Base-by-base conservation (phyloP, 345 rosid species). In the Linum lewisii region DNA sequence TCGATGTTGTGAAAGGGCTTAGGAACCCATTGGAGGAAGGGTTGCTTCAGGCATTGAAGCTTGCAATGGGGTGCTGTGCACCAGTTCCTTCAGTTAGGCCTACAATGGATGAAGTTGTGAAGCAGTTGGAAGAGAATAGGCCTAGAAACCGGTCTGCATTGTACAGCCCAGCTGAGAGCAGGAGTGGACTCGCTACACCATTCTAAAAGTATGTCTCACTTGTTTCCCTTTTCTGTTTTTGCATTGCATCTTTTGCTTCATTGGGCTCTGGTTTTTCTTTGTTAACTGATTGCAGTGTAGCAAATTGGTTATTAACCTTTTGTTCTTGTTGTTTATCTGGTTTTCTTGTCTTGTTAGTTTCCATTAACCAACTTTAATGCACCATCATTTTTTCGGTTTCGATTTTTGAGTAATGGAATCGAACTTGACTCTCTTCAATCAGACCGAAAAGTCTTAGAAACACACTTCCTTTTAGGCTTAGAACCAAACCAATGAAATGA, bases 21-120 rank as follows among this genome's bases (percentile, higher is more conserved):
- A 85, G 88, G 73, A 93, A 83, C 52, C 95, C 97, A 7, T 89
- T 89, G 97, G 99, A 93, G 73, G 99, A 89, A 59, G 99, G 99
- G 21, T 66, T 93, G 54, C 88, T 87, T 68, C 99, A 88, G 75
- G 95, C 95, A 24, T 67, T 93, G 87, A 93, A 93, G 75, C 85
- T 93, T 8, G 97, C 97, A 1, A 93, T 93, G 99, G 99, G 99
- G 32, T 93, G 99, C 26, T 93, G 99, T 60, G 94, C 99, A 21
- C 99, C 99, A 0, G 99, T 87, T 56, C 80, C 95, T 45, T 64
- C 95, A 0, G 97, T 93, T 21, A 75, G 99, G 69, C 99, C 99
- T 0, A 65, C 94, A 42, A 93, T 89, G 94, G 97, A 93, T 57
- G 99, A 93, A 65, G 97, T 93, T 26, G 95, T 93, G 60, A 89